A percentile compares a stretch with the other conserved stretches of the same genome.
These are phyloP conservation scores for Aegilops tauschii DNA, from an alignment of 176 grass and related monocot genomes.

Conservation along the genomic window DNA sequence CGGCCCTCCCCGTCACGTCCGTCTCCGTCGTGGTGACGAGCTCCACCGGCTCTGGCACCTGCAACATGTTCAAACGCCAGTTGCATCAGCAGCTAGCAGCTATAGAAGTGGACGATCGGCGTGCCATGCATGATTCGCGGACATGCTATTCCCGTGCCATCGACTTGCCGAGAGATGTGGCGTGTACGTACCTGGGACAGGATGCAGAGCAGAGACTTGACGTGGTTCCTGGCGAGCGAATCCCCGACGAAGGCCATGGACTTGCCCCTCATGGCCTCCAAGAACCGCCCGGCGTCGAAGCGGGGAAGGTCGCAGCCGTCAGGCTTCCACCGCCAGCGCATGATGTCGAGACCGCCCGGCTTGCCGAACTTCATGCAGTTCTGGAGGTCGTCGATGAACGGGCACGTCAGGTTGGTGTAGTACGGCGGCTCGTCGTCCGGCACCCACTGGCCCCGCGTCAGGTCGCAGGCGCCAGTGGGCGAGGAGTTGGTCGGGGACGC, in stretches of 20 bases:
- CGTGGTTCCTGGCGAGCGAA: slow-evolving; percentile 75
- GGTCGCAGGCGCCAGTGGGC: slow-evolving; percentile 1
- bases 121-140: too few species aligned
- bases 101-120: too few species aligned
- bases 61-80: slow-evolving; percentile 12
- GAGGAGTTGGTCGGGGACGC: too few species aligned
- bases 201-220: slow-evolving; percentile 73
- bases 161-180: too few species aligned
- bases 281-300: slow-evolving; percentile 52
- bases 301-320: slow-evolving; percentile 48
- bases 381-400: slow-evolving; percentile 65
- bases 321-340: slow-evolving; percentile 60
- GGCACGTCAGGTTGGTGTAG: slow-evolving; percentile 71
- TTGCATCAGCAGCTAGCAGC: too few species aligned
- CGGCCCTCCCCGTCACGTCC: slow-evolving; percentile 35
- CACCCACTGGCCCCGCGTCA: slow-evolving; percentile 39
- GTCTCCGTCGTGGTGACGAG: slow-evolving; percentile 4
- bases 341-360: slow-evolving; percentile 41
- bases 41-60: slow-evolving; percentile 31
- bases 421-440: slow-evolving; percentile 32
- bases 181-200: slow-evolving; percentile 30
- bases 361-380: slow-evolving; percentile 75
- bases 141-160: too few species aligned
- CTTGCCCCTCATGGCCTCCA: slow-evolving; percentile 47
- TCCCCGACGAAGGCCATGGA: slow-evolving; percentile 78